Evolutionary conservation across 2,329 filamentous ascomycete genomes (phyloP).

Genomic region (Helotiales sp.): DNA sequence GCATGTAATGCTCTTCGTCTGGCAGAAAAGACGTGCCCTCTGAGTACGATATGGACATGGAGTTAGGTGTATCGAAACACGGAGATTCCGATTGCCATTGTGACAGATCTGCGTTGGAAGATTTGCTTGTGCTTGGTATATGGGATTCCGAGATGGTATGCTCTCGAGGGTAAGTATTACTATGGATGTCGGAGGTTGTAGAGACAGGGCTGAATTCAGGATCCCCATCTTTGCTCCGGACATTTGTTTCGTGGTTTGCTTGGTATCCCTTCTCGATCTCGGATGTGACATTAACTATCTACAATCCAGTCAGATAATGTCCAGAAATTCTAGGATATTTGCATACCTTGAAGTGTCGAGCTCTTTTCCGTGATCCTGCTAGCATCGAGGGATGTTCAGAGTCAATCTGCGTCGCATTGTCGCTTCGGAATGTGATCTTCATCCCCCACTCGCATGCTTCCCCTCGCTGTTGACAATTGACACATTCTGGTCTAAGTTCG

Average conservation of each 20-base stretch:
- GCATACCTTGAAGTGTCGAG: neutral
- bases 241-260: neutral
- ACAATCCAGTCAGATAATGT: neutral
- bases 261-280: conserved; percentile 11
- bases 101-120: neutral
- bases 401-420: conserved; percentile 34
- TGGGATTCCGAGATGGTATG: neutral
- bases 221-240: too few relatives aligned
- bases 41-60: conserved; percentile 2
- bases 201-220: too few relatives aligned
- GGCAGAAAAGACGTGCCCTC: conserved; percentile 2
- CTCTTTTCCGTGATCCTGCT: conserved; percentile 16
- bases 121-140: neutral
- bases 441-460: conserved; percentile 36
- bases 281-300: conserved; percentile 20
- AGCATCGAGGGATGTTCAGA: conserved; percentile 36
- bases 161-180: neutral
- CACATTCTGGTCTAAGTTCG: conserved; percentile 34
- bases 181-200: neutral
- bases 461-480: conserved; percentile 33
- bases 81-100: conserved; percentile 8
- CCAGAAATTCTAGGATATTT: neutral
- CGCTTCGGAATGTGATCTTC: conserved; percentile 35
- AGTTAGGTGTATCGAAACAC: neutral
- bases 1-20: neutral